Base-by-base conservation (phyloP, 495 filamentous ascomycete genomes). In the Hapsidospora chrysogenum region DNA sequence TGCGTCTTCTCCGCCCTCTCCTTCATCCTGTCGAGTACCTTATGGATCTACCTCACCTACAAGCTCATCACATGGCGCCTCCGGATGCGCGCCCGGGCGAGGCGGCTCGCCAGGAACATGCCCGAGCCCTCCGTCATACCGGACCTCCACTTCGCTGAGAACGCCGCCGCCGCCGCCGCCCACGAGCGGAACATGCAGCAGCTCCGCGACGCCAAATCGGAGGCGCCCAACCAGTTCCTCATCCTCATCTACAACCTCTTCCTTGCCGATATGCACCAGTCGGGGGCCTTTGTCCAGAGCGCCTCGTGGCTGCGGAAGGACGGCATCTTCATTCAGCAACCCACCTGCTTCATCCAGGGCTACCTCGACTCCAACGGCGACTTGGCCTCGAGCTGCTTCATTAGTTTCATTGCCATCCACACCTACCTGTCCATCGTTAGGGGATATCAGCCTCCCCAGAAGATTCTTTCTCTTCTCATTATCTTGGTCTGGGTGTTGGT, bases 301-400 rank as follows among this genome's bases (percentile, higher is more conserved):
- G 53, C 70, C 29, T 60, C 68, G 36, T 80, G 78, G 71, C 50
- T 78, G 9, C 37, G 44, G 3, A 49, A 56, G 1, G 56, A 78
- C 41, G 58, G 58, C 29, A 76, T 86, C 35, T 17, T 50, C 3
- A 62, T 78, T 4, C 66, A 60, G 3, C 64, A 62, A 0, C 50
- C 63, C 2, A 61, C 68, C 1, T 86, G 79, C 52, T 80, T 70
- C 45, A 62, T 67, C 0, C 79, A 86, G 48, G 80, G 72, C 15
- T 74, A 76, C 56, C 74, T 81, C 45, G 58, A 84, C 8, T 72
- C 74, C 30, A 67, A 72, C 0, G 80, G 79, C 29, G 79, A 85
- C 47, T 58, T 83, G 8, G 60, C 70, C 0, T 75, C 68, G 46
- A 78, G 77, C 34, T 60, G 76, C 22, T 84, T 82, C 42, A 76